These are phyloP conservation scores for Erucastrum elatum DNA, from an alignment of 345 rosid species.

Conservation along the genomic window DNA sequence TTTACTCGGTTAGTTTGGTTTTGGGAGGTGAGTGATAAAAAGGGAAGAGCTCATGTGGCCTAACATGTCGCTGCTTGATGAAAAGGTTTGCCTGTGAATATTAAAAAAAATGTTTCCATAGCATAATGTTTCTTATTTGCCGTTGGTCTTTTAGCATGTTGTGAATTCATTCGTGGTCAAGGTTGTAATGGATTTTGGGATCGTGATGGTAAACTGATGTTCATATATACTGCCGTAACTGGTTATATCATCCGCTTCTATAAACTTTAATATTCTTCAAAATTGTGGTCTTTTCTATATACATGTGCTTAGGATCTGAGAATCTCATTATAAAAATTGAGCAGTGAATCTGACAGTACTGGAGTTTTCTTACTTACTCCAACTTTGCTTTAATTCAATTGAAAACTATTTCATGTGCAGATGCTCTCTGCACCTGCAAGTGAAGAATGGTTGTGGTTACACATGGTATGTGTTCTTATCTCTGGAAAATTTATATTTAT, in stretches of 20 bases:
- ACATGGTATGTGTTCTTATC: background rate
- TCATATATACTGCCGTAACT: too few species aligned
- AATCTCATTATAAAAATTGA: too few species aligned
- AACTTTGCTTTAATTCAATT: background rate
- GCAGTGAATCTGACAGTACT: background rate
- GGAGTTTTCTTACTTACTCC: background rate
- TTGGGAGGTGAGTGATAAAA: background rate
- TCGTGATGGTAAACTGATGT: background rate
- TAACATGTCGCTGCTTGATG: background rate
- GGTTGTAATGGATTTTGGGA: conserved; percentile 67
- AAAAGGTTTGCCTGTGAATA: background rate
- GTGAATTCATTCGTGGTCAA: conserved; percentile 83
- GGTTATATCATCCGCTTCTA: background rate
- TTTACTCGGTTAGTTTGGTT: background rate
- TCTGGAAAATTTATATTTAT: background rate
- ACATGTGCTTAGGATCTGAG: too few species aligned
- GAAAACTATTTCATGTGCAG: background rate
- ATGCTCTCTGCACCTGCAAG: background rate
- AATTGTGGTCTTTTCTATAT: background rate
- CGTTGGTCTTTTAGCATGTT: conserved; percentile 87
- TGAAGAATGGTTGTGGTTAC: background rate
- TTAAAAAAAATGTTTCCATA: background rate
- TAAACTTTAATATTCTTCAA: too few species aligned
- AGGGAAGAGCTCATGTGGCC: background rate
- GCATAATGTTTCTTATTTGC: conserved; percentile 83